Evolutionary conservation across 2,329 filamentous ascomycete species (phyloP).

Genomic region (Fusarium albosuccineum): DNA sequence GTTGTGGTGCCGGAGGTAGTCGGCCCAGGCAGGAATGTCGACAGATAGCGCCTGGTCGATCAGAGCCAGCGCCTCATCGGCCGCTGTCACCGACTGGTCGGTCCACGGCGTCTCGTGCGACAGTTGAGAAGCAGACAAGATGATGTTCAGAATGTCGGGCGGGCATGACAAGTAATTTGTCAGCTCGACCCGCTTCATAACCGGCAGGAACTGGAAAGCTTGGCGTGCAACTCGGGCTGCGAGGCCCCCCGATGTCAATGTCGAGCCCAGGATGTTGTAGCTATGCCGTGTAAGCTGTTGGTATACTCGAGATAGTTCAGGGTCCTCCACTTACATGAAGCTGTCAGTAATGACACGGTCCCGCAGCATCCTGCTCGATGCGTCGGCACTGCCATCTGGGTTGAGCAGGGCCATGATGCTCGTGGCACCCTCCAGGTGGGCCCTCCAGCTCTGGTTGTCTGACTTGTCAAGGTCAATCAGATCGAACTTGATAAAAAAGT

Average conservation of each 20-base stretch:
- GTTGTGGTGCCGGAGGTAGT: slow-evolving; percentile 52
- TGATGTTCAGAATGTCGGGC: slow-evolving; percentile 59
- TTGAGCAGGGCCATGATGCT: slow-evolving; percentile 56
- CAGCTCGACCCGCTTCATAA: slow-evolving; percentile 58
- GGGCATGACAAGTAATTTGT: slow-evolving; percentile 60
- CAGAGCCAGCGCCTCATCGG: slow-evolving; percentile 55
- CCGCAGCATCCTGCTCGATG: slow-evolving; percentile 53
- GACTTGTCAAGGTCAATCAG: slow-evolving; percentile 62
- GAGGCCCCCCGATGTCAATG: slow-evolving; percentile 52
- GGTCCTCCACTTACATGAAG: slow-evolving; percentile 56
- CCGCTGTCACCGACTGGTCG: slow-evolving; percentile 49
- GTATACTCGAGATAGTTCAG: background rate
- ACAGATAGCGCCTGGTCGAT: slow-evolving; percentile 58
- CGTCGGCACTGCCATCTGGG: slow-evolving; percentile 44
- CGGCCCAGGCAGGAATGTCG: slow-evolving; percentile 59
- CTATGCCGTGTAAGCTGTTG: slow-evolving; percentile 39
- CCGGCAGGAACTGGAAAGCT: slow-evolving; percentile 54
- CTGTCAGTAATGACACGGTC: slow-evolving; percentile 64
- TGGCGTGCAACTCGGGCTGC: slow-evolving; percentile 56
- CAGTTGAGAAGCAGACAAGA: slow-evolving; percentile 59
- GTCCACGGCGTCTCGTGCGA: slow-evolving; percentile 54
- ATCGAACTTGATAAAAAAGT: slow-evolving; percentile 66
- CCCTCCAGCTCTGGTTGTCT: slow-evolving; percentile 58
- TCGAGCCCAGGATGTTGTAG: slow-evolving; percentile 58
- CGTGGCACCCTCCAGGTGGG: slow-evolving; percentile 61